Evolutionary conservation across 371 early-diverging fungal species (phyloP), one percentile per base, ranked within the genome.

Genomic region (Homolaphlyctis polyrhiza): DNA sequence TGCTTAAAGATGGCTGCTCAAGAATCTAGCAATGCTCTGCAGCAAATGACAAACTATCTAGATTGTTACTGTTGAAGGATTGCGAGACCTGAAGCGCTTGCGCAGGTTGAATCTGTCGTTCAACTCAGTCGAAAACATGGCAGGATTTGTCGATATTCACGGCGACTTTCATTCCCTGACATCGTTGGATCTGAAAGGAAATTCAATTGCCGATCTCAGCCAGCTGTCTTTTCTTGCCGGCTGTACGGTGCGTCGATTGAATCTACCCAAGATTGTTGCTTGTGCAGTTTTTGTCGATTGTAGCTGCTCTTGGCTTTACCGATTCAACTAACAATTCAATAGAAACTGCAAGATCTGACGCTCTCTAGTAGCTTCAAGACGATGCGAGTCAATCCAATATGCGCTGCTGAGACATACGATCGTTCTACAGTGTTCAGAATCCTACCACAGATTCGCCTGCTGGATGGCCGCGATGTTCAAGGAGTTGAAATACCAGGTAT

Each of bases 101-200:
- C 60, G 60, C 1, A 6, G 58, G 16, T 58, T 77, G 14, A 69
- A 64, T 35, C 60, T 77, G 23, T 75, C 77, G n/a, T 80, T 74
- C 73, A 80, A 80, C 60, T n/a, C 34, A 8, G 74, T 80, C 14
- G 14, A 23, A 14, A 32, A 34, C 25, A 57, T 80, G 54, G 72
- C 69, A 4, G 74, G 74, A 27, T 58, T 75, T 32, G 63, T 65
- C 25, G 72, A 66, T 6, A 6, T 74, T 0, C 63, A 67, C 30
- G 74, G 72, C 8, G 49, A 58, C 29, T 33, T 60, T 28, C 67
- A 62, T 60, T 35, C 58, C 21, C 62, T 80, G 33, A 49, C 66
- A 21, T 63, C 32, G 32, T 51, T 77, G 54, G 78, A 80, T 57
- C 30, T 80, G 33, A 71, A 70, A 58, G 74, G 78, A 21, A 80